Evolutionary conservation across 306 rosid genomes (phyloP).

Genomic region (Castanospermum australe): DNA sequence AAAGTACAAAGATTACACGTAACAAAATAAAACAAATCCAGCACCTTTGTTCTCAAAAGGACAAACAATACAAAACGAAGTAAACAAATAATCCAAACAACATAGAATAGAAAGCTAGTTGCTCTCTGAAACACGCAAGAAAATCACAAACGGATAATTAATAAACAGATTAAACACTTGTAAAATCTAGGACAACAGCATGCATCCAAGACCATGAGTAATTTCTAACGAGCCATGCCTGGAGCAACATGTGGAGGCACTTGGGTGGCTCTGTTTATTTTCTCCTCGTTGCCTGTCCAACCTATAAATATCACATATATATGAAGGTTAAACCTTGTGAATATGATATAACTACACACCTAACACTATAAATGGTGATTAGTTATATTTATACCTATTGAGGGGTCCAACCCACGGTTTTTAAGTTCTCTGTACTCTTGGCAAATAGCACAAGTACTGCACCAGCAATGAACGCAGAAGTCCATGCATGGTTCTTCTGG

Average conservation of each 20-base stretch:
- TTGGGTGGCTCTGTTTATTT: neutral
- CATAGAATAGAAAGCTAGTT: neutral
- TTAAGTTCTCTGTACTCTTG: conserved; percentile 45
- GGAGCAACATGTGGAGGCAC: conserved; percentile 29
- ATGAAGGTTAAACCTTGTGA: neutral
- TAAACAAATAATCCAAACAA: neutral
- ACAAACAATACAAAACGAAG: neutral
- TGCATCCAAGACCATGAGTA: neutral
- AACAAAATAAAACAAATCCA: neutral
- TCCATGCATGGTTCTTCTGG: conserved; percentile 36
- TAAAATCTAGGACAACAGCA: neutral
- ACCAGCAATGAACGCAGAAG: conserved; percentile 30
- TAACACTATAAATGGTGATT: neutral
- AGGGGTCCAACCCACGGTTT: conserved; percentile 36
- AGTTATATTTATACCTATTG: conserved; percentile 16
- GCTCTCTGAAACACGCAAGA: neutral
- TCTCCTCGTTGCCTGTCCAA: conserved; percentile 29
- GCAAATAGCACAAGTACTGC: conserved; percentile 26
- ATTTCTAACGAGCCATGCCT: conserved; percentile 34
- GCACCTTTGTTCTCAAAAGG: neutral
- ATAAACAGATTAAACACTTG: neutral
- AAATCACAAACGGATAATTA: neutral
- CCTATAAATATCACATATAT: neutral
- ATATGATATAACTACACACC: neutral
- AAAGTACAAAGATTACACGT: neutral